Percentiles rank a stretch among this genome's conserved stretches.
Conservation (phyloP, 768 basidiomycete genomes). For the Tephrocybe sp. region DNA sequence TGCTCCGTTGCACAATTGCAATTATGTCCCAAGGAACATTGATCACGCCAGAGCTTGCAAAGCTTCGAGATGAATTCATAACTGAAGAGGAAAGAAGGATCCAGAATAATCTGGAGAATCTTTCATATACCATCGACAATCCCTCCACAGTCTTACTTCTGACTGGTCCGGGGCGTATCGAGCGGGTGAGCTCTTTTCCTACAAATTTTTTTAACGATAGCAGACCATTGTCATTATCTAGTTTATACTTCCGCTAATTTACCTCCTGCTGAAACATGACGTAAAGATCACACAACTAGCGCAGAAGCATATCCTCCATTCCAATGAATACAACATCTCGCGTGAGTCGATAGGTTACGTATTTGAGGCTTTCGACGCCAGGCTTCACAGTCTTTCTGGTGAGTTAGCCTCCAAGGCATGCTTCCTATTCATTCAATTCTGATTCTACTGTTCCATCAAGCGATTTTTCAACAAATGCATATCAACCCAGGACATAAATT, state of each 20-base stretch:
- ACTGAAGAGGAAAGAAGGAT: background rate
- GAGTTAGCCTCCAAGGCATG: no score
- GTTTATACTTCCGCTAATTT: constrained; percentile 5
- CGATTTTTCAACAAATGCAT: constrained; percentile 10
- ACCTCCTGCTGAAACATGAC: background rate
- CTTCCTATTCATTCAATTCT: background rate
- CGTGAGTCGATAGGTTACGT: background rate
- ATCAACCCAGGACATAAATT: background rate
- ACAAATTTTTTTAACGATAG: no score
- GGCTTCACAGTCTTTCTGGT: constrained; percentile 3
- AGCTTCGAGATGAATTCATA: background rate
- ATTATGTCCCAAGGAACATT: background rate
- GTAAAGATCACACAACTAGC: background rate
- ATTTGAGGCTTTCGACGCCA: background rate
- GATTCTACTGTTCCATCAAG: background rate
- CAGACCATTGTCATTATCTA: background rate
- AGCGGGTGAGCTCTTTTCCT: background rate
- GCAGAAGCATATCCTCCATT: background rate
- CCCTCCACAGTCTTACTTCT: background rate
- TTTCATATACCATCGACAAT: background rate
- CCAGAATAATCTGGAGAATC: background rate
- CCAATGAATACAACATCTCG: background rate
- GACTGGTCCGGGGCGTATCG: background rate
- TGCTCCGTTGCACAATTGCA: background rate
- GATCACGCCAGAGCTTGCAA: background rate